Conservation (phyloP, 208 protist genomes). For the Acanthamoeba lugdunensis region DNA sequence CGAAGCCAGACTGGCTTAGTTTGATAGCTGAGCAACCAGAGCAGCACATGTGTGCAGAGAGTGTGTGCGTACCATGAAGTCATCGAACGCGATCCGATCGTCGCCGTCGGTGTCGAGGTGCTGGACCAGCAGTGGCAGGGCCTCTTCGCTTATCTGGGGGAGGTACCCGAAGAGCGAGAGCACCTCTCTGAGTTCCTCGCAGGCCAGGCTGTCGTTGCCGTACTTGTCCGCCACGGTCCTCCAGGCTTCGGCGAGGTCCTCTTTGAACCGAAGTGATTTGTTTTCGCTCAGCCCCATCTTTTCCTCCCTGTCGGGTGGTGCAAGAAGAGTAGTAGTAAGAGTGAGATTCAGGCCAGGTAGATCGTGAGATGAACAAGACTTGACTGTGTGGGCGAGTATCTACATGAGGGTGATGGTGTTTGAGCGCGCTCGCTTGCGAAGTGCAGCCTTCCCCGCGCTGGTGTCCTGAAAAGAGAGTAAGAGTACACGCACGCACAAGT, state of each 20-base stretch:
- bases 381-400: not conserved
- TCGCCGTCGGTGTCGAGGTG: conserved; percentile 50
- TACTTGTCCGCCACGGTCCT: conserved; percentile 36
- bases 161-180: conserved; percentile 12
- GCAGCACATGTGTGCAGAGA: not conserved
- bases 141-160: conserved; percentile 6
- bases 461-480: not conserved
- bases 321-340: not conserved
- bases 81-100: conserved; percentile 1
- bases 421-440: not conserved
- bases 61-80: conserved; percentile 13
- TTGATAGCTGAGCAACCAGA: not conserved
- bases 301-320: not conserved
- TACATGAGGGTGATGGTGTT: conserved; percentile 22
- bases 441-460: not conserved
- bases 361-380: not conserved
- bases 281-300: conserved; percentile 40
- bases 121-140: conserved; percentile 10
- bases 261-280: not conserved
- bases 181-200: conserved; percentile 32
- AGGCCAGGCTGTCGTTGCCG: conserved; percentile 28
- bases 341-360: not conserved
- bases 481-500: not conserved
- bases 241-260: conserved; percentile 46
- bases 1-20: not conserved